These are phyloP conservation scores for Venturiaceae sp. DNA, from an alignment of 2,329 filamentous ascomycete genomes.

Conservation along the genomic window DNA sequence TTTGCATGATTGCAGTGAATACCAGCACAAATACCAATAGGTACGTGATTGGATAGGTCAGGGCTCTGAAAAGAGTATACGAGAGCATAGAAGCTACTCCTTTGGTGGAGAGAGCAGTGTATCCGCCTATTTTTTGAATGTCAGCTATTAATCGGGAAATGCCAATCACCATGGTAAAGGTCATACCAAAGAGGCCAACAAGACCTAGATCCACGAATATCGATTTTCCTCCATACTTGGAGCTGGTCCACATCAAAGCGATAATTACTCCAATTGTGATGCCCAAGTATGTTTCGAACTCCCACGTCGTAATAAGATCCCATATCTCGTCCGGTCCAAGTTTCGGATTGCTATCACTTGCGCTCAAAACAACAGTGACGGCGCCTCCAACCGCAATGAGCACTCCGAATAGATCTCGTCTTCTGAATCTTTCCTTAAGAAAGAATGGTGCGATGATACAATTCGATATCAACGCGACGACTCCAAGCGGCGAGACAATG, in stretches of 20 bases:
- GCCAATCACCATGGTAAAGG: constrained; percentile 8
- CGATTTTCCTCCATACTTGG: constrained; percentile 70
- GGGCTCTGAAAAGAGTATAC: constrained; percentile 76
- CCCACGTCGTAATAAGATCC: constrained; percentile 75
- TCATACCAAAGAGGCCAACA: constrained; percentile 79
- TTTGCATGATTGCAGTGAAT: constrained; percentile 85
- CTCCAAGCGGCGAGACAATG: constrained; percentile 90
- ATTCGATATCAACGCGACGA: constrained; percentile 94
- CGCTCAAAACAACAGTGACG: constrained; percentile 86
- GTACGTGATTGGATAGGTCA: constrained; percentile 89
- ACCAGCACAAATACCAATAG: constrained; percentile 70
- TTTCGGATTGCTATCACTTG: constrained; percentile 80
- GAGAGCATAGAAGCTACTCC: constrained; percentile 93
- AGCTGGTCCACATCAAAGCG: constrained; percentile 71
- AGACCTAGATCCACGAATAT: constrained; percentile 90
- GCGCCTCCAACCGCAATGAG: constrained; percentile 78
- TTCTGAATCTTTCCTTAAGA: constrained; percentile 82
- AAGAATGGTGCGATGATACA: constrained; percentile 93
- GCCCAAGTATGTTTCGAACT: constrained; percentile 83
- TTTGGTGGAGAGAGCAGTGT: constrained; percentile 94
- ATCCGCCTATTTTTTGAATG: constrained; percentile 60
- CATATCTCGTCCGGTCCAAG: constrained; percentile 85
- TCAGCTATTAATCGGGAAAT: not conserved
- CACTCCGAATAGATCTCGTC: constrained; percentile 79
- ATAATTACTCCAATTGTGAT: constrained; percentile 67